Evolutionary conservation across 1,284 basidiomycete species (phyloP), one percentile per base, ranked within the genome.

Genomic region (Violaceomyces palustris): DNA sequence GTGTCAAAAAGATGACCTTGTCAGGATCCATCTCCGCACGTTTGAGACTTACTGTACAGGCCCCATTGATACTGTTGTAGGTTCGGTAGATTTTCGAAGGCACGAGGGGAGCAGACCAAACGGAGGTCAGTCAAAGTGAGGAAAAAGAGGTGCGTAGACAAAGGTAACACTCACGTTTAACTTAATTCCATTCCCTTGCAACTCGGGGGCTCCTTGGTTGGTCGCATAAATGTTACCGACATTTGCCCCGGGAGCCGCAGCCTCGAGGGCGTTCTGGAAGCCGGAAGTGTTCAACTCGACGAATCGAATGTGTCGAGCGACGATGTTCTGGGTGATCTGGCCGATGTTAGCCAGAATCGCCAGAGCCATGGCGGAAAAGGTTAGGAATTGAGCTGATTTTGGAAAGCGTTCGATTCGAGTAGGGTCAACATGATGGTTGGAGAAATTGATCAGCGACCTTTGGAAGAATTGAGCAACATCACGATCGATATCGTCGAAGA

Each of bases 331-430:
- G 27, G 64, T 56, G 12, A 71, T 35, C 42, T 71, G 68, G 17
- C 67, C 63, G 21, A 71, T 61, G 54, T 70, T 68, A 40, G 54
- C 66, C 24, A 72, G 46, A 15, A 72, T 61, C 24, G 45, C 49
- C 18, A 72, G 52, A 26, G 62, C 50, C 32, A 65, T 63, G 10
- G 69, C 69, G 23, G 56, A 48, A 35, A 72, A 71, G 17, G 66
- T 56, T 19, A 72, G 60, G 46, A 72, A 63, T 38, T 68, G 61
- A 38, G 61, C 69, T 59, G 62, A n/a, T n/a, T n/a, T n/a, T n/a
- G n/a, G n/a, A n/a, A n/a, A n/a, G n/a, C n/a, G n/a, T n/a, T n/a
- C n/a, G n/a, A n/a, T n/a, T n/a, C n/a, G n/a, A n/a, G n/a, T n/a
- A n/a, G n/a, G n/a, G n/a, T n/a, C n/a, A n/a, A n/a, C n/a, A n/a